Percentiles rank a stretch among this genome's conserved stretches.
These are phyloP conservation scores for Venturia oleaginea DNA, from an alignment of 2,329 filamentous ascomycete genomes.

Conservation along the genomic window DNA sequence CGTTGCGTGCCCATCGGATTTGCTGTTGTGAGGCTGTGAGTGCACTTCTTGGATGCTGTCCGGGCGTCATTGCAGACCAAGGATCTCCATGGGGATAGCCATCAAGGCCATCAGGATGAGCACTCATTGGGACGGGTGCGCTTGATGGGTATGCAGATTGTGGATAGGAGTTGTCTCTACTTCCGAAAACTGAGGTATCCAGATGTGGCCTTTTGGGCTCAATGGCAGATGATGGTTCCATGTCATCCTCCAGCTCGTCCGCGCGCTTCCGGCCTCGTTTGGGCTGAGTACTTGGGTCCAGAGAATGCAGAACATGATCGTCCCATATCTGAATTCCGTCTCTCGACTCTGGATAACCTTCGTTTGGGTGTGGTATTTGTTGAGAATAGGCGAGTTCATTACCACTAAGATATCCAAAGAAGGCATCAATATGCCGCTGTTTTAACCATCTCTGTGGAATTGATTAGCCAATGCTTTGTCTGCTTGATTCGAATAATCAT, in stretches of 20 bases:
- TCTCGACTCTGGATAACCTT: conserved; percentile 56
- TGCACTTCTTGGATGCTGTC: conserved; percentile 28
- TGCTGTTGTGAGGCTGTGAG: conserved; percentile 34
- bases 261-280: conserved; percentile 55
- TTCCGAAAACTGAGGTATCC: conserved; percentile 40
- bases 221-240: conserved; percentile 37
- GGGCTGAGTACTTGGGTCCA: conserved; percentile 65
- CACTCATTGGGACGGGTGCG: conserved; percentile 39
- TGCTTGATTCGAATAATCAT: background rate
- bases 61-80: conserved; percentile 33
- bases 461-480: conserved; percentile 5
- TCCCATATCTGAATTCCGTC: conserved; percentile 81
- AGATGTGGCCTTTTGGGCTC: conserved; percentile 52
- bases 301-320: conserved; percentile 74
- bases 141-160: conserved; percentile 44
- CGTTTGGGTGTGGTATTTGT: conserved; percentile 57
- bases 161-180: conserved; percentile 24
- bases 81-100: conserved; percentile 32
- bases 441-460: conserved; percentile 76
- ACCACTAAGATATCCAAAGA: conserved; percentile 80
- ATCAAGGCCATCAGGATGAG: conserved; percentile 47
- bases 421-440: conserved; percentile 89
- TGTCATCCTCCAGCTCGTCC: conserved; percentile 47
- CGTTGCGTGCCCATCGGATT: conserved; percentile 39
- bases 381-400: conserved; percentile 74